Conservation (phyloP, 768 basidiomycete species). For the Trametes maxima region DNA sequence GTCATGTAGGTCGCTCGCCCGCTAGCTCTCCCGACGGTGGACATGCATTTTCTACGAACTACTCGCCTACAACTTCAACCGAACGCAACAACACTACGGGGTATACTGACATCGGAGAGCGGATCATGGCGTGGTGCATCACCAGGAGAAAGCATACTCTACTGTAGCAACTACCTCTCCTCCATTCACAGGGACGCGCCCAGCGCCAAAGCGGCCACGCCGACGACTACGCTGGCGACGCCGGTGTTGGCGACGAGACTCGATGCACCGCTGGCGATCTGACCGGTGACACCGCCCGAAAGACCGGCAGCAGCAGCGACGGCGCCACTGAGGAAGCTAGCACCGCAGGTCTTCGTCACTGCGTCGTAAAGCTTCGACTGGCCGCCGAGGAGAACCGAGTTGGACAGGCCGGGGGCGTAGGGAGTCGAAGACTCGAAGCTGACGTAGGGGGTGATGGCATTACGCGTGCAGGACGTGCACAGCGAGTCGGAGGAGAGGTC, state of each 20-base stretch:
- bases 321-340: conserved; percentile 66
- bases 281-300: conserved; percentile 38
- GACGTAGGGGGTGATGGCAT: conserved; percentile 76
- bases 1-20: background rate
- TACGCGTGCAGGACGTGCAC: conserved; percentile 83
- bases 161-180: conserved; percentile 11
- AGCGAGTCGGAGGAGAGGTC: conserved; percentile 50
- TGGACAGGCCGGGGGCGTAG: conserved; percentile 73
- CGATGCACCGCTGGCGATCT: conserved; percentile 34
- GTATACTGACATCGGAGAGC: conserved; percentile 22
- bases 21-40: background rate
- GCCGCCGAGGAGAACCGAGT: conserved; percentile 63
- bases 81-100: conserved; percentile 21
- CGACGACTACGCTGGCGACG: conserved; percentile 36
- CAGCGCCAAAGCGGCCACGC: conserved; percentile 37
- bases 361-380: conserved; percentile 69
- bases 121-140: conserved; percentile 15
- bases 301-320: conserved; percentile 71
- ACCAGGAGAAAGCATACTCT: conserved; percentile 18
- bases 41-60: background rate
- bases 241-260: conserved; percentile 33
- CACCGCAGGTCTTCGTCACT: conserved; percentile 66
- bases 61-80: background rate
- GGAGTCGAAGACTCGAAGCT: conserved; percentile 68
- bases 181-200: conserved; percentile 31